A percentile compares a stretch with the other conserved stretches of the same genome.
Conservation (phyloP, 2,329 filamentous ascomycete genomes). For the Epichloe sp. region DNA sequence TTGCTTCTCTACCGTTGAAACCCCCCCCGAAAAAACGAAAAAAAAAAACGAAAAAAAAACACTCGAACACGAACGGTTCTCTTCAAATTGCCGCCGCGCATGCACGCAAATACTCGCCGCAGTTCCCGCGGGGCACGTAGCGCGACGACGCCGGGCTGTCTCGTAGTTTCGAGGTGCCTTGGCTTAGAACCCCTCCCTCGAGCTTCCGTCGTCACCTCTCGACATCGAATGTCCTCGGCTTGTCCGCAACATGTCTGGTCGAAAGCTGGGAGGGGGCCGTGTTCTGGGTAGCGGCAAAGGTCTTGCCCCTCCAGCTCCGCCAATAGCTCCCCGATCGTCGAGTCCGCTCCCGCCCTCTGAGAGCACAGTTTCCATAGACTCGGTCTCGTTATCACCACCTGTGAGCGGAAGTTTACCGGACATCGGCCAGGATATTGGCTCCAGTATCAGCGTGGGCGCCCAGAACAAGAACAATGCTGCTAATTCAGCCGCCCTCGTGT, state of each 20-base stretch:
- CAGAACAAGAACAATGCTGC: constrained; percentile 38
- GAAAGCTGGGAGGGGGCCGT: constrained; percentile 84
- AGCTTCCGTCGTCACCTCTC: not conserved
- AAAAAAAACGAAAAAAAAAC: not conserved
- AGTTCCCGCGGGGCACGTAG: constrained; percentile 18
- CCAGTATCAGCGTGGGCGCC: constrained; percentile 58
- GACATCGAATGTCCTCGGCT: not conserved
- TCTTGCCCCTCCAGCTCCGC: constrained; percentile 50
- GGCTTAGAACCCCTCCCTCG: not conserved
- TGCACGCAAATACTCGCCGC: constrained; percentile 9
- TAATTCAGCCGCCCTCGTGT: constrained; percentile 55
- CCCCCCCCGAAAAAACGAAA: not conserved
- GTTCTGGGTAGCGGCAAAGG: constrained; percentile 78
- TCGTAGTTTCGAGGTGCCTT: constrained; percentile 10
- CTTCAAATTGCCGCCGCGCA: not conserved
- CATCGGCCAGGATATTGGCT: constrained; percentile 64
- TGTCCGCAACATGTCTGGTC: constrained; percentile 52
- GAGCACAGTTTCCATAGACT: constrained; percentile 68
- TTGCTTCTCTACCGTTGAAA: not conserved
- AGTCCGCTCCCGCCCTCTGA: constrained; percentile 44
- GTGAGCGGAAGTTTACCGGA: constrained; percentile 51
- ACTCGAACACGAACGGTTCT: not conserved
- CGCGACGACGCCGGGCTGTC: constrained; percentile 22
- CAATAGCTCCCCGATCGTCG: constrained; percentile 28
- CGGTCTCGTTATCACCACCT: constrained; percentile 51